Percentiles rank a stretch among this genome's conserved stretches.
Evolutionary conservation across 495 filamentous ascomycete species (phyloP).

Genomic region (Gamarada debralockiae): DNA sequence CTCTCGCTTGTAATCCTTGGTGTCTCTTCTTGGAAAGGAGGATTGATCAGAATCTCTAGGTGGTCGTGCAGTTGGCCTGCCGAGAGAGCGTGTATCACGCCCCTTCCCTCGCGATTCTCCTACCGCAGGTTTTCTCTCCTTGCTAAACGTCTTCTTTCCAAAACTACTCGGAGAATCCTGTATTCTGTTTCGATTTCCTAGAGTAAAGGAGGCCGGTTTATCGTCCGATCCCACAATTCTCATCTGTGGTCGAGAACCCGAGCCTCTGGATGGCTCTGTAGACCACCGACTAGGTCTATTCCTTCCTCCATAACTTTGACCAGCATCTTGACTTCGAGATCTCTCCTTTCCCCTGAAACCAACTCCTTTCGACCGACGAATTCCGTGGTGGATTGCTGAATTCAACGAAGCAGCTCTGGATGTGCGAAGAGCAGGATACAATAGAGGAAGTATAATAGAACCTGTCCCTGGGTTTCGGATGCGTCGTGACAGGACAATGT

Average conservation of each 20-base stretch:
- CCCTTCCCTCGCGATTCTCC: too few relatives aligned
- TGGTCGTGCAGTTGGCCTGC: too few relatives aligned
- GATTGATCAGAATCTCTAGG: too few relatives aligned
- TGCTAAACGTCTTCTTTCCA: not conserved
- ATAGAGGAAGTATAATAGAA: not conserved
- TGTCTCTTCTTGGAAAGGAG: too few relatives aligned
- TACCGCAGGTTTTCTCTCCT: constrained; percentile 3
- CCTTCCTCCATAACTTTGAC: too few relatives aligned
- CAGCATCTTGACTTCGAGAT: not conserved
- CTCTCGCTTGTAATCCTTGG: too few relatives aligned
- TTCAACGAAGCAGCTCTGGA: constrained; percentile 22
- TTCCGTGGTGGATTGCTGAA: constrained; percentile 16
- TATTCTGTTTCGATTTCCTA: too few relatives aligned
- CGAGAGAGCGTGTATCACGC: too few relatives aligned
- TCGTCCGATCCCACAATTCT: not conserved
- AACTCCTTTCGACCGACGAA: constrained; percentile 22
- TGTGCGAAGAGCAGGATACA: constrained; percentile 10
- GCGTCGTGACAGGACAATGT: constrained; percentile 6
- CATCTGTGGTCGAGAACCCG: too few relatives aligned
- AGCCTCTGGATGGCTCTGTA: too few relatives aligned
- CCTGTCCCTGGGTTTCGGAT: not conserved
- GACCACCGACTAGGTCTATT: too few relatives aligned
- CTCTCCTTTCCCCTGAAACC: constrained; percentile 17
- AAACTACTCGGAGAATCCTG: too few relatives aligned
- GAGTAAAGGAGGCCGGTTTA: not conserved